Percentiles rank a stretch among this genome's conserved stretches.
Conservation (phyloP, 164 flowering plant genomes). For the Berberis thunbergii region DNA sequence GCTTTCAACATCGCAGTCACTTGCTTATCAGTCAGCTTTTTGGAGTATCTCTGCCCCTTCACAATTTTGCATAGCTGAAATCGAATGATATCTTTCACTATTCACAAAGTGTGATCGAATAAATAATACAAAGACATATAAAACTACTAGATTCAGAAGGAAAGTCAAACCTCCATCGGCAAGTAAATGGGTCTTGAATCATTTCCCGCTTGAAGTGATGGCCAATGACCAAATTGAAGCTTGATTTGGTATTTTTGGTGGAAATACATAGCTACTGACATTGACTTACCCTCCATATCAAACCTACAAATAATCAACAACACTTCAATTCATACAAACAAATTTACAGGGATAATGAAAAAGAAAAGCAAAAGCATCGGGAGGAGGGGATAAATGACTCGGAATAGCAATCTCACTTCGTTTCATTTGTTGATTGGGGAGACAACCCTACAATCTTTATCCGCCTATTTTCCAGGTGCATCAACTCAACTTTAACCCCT, state of each 20-base stretch:
- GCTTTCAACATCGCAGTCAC: conserved; percentile 49
- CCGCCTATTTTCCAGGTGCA: conserved; percentile 12
- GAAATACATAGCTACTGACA: conserved; percentile 22
- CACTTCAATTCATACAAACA: not conserved
- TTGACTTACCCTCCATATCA: conserved; percentile 11
- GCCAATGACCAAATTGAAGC: conserved; percentile 15
- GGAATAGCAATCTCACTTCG: conserved; percentile 15
- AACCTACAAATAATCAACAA: conserved; percentile 5
- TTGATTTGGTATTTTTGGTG: conserved; percentile 11
- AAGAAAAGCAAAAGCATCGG: not conserved
- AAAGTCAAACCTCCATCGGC: conserved; percentile 23
- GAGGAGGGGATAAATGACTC: not conserved
- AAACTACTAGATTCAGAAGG: not conserved
- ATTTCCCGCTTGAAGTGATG: conserved; percentile 27
- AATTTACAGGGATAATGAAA: not conserved
- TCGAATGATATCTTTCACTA: not conserved
- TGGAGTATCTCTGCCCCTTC: conserved; percentile 50
- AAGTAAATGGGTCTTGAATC: conserved; percentile 20
- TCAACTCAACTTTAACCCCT: conserved; percentile 29
- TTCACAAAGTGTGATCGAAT: not conserved
- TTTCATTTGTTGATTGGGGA: conserved; percentile 11
- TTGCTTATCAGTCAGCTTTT: conserved; percentile 59
- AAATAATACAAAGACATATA: not conserved
- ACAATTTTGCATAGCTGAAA: conserved; percentile 51
- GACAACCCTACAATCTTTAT: conserved; percentile 23